Conservation (phyloP, 306 rosid genomes). For the Acacia confusa region DNA sequence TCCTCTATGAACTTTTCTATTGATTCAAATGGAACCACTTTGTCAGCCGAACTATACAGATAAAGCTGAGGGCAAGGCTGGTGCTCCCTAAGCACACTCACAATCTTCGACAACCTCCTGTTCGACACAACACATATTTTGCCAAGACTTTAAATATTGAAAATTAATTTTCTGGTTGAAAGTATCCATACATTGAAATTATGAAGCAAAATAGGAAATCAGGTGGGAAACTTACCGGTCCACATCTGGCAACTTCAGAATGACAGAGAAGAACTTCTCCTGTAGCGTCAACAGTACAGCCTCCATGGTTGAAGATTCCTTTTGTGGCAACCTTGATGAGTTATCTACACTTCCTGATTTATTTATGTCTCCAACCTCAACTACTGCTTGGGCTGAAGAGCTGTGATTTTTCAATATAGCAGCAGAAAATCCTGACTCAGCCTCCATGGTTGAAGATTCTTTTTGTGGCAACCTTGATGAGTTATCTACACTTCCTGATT, state of each 20-base stretch:
- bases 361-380: conserved; percentile 28
- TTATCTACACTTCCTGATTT: conserved; percentile 37
- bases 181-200: neutral
- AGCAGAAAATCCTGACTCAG: conserved; percentile 62
- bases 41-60: conserved; percentile 84
- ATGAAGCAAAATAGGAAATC: conserved; percentile 13
- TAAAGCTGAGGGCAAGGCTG: conserved; percentile 89
- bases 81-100: conserved; percentile 44
- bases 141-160: neutral
- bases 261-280: conserved; percentile 65
- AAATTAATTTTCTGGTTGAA: neutral
- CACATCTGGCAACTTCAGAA: conserved; percentile 61
- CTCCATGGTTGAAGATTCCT: conserved; percentile 50
- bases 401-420: conserved; percentile 74
- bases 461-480: conserved; percentile 42
- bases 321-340: conserved; percentile 41
- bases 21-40: conserved; percentile 66
- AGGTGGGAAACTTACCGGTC: conserved; percentile 47
- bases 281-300: conserved; percentile 47
- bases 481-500: conserved; percentile 36
- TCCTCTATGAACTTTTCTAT: conserved; percentile 68
- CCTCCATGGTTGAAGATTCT: conserved; percentile 51
- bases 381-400: conserved; percentile 39
- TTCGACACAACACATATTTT: conserved; percentile 7
- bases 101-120: conserved; percentile 76